phyloP scores from a whole-genome alignment of 257 asterid genomes.

The Rhazya stricta region DNA sequence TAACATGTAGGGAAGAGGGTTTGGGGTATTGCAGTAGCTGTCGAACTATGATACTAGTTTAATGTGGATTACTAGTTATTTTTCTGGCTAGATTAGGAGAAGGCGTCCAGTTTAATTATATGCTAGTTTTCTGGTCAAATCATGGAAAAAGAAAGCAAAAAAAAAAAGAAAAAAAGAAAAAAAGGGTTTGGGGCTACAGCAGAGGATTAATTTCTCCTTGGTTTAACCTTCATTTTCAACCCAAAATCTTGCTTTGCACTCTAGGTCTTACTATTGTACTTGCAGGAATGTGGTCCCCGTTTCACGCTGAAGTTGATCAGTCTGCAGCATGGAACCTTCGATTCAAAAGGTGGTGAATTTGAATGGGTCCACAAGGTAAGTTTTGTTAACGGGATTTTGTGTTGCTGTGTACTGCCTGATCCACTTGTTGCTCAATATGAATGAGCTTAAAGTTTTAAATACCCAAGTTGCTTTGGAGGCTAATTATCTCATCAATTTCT shows the following conservation, averaged over 20 bases:
- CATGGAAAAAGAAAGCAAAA: too few species aligned
- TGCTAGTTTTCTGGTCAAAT: background rate
- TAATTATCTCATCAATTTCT: background rate
- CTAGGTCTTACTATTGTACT: background rate
- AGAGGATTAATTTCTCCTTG: background rate
- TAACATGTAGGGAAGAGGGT: background rate
- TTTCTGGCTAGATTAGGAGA: background rate
- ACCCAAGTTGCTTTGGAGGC: too few species aligned
- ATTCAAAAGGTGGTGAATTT: slow-evolving; percentile 81
- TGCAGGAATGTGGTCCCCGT: slow-evolving; percentile 94
- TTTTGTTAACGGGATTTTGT: background rate
- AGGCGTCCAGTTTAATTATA: background rate
- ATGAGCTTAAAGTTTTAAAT: background rate
- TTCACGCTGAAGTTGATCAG: slow-evolving; percentile 81
- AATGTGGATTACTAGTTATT: too few species aligned
- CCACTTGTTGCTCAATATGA: background rate
- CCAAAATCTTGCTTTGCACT: background rate
- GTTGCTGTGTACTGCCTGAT: background rate
- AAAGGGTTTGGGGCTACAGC: background rate
- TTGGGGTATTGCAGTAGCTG: background rate
- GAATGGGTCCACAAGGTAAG: slow-evolving; percentile 97
- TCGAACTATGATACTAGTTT: background rate
- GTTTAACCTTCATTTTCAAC: too few species aligned
- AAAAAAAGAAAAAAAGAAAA: too few species aligned
- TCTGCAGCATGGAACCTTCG: slow-evolving; percentile 91